Evolutionary conservation across 2,329 filamentous ascomycete species (phyloP), one percentile per base, ranked within the genome.

Genomic region (Arthrobotrys conoides): DNA sequence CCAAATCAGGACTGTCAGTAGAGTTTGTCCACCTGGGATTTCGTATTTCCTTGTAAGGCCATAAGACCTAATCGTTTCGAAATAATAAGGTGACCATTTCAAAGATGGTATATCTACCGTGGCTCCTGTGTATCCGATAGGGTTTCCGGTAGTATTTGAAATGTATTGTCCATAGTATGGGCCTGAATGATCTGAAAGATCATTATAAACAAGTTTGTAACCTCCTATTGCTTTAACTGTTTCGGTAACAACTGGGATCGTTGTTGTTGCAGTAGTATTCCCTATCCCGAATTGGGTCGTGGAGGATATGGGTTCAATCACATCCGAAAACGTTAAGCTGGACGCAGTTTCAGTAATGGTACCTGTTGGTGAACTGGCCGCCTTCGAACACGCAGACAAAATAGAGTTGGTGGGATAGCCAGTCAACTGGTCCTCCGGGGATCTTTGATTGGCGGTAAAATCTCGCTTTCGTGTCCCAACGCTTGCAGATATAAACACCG

Each of bases 301-400:
- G 24, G 63, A 66, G 4, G 27, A 51, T 4, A 27, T 53, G 5
- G 46, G 22, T 3, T 51, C 44, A 2, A 6, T 66, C 1, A 16
- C 33, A 8, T 1, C 3, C 20, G 24, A 51, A n/a, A 20, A 20
- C 5, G 8, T 16, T 2, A 44, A 51, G 14, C 9, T 22, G 10
- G 30, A 16, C 24, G n/a, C 16, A 16, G 27, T 36, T 8, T 38
- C 33, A 4, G 46, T 66, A 3, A 24, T 24, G 1, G 16, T 20
- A 9, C n/a, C 33, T 0, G 44, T 51, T 9, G 63, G 44, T 8
- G 41, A 38, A 16, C 12, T 16, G 4, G 18, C 63, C 1, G 63
- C 63, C 38, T 12, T 49, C 3, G 63, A 53, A n/a, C 63, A 66
- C 2, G 63, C 63, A 9, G 63, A 66, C 16, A 38, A 5, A 22